These are phyloP conservation scores for Exutisphaerella laricina DNA, from an alignment of 2,329 filamentous ascomycete species.

Conservation along the genomic window DNA sequence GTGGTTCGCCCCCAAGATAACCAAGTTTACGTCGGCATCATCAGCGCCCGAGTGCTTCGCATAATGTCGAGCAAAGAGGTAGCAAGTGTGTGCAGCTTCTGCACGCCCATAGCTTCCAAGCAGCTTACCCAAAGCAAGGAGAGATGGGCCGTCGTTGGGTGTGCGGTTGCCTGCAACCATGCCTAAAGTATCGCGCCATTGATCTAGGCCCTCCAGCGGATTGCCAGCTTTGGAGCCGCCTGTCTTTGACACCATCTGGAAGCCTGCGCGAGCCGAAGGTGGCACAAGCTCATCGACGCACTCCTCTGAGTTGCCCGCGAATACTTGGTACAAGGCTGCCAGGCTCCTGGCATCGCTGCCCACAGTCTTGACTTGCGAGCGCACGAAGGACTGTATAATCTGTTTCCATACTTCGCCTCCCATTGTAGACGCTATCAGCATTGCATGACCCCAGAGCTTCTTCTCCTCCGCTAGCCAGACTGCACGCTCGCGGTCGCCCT, in stretches of 20 bases:
- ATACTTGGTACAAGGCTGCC: constrained; percentile 85
- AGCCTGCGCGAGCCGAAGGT: constrained; percentile 81
- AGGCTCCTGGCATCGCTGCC: constrained; percentile 76
- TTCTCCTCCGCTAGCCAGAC: constrained; percentile 92
- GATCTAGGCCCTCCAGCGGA: constrained; percentile 77
- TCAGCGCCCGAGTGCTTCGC: constrained; percentile 76
- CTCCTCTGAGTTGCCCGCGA: constrained; percentile 90
- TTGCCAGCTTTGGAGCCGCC: constrained; percentile 60
- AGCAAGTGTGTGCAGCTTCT: constrained; percentile 92
- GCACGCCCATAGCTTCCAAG: constrained; percentile 78
- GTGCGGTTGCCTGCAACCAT: constrained; percentile 86
- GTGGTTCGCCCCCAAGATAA: constrained; percentile 81
- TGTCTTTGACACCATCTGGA: constrained; percentile 81
- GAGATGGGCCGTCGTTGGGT: constrained; percentile 66
- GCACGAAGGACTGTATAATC: constrained; percentile 90
- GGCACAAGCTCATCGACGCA: constrained; percentile 94
- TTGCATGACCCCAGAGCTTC: constrained; percentile 91
- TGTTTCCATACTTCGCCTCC: constrained; percentile 76
- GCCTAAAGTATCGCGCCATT: constrained; percentile 86
- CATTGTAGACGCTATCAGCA: constrained; percentile 79
- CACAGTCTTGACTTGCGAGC: constrained; percentile 84
- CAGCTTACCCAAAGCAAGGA: constrained; percentile 75
- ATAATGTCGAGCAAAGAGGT: constrained; percentile 70
- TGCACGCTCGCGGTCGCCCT: constrained; percentile 82
- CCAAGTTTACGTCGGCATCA: constrained; percentile 70